phyloP scores from a whole-genome alignment of 202 grass and related monocot species.

The Cymbopogon flexuosus region DNA sequence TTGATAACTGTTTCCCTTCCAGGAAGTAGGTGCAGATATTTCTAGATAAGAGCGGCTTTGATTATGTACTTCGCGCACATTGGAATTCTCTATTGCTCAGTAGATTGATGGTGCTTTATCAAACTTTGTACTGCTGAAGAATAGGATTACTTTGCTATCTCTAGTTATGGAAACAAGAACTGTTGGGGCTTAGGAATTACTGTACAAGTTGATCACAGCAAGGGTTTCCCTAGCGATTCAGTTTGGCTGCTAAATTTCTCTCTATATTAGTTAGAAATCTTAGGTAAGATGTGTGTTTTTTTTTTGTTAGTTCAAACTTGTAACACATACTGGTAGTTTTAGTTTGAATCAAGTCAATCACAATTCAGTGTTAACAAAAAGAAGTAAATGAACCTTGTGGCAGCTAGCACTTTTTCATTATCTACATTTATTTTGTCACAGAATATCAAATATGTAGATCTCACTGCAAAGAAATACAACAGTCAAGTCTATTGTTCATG shows the following conservation, averaged over 20 bases:
- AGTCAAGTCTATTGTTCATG: neutral
- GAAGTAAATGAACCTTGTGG: neutral
- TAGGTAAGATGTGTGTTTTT: neutral
- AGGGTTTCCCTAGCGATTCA: neutral
- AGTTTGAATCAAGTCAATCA: neutral
- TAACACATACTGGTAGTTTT: neutral
- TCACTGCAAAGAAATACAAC: neutral
- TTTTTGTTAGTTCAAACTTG: neutral
- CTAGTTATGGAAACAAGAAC: neutral
- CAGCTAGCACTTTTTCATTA: neutral
- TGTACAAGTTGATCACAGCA: neutral
- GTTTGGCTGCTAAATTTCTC: neutral
- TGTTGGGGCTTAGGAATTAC: neutral
- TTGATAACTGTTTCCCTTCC: neutral
- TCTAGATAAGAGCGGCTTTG: neutral
- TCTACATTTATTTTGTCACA: neutral
- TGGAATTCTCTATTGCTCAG: neutral
- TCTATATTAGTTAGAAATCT: neutral
- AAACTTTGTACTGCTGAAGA: neutral
- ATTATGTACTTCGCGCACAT: neutral
- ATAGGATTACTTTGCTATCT: neutral
- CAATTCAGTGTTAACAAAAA: neutral
- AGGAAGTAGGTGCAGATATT: constrained; percentile 5
- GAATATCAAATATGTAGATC: neutral
- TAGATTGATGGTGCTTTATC: neutral